A percentile compares a stretch with the other conserved stretches of the same genome.
These are phyloP conservation scores for Fusarium gaditjirri DNA, from an alignment of 2,329 filamentous ascomycete species.

Conservation along the genomic window DNA sequence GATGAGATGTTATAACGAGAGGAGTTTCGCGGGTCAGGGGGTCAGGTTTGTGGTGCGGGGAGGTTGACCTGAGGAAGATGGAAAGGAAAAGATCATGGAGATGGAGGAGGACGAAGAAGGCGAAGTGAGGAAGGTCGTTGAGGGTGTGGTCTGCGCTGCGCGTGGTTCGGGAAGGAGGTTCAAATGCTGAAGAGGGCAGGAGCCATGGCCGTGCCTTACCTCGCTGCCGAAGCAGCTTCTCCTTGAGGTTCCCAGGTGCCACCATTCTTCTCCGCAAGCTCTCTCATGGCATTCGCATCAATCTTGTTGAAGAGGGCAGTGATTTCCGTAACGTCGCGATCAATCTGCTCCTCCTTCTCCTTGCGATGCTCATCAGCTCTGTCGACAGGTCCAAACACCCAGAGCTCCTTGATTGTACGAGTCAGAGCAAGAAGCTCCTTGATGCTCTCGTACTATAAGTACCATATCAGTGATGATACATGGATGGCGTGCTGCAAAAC, in stretches of 20 bases:
- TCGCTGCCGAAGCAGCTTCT: neutral
- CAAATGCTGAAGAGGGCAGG: neutral
- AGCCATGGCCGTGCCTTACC: neutral
- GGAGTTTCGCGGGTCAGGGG: neutral
- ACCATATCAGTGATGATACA: neutral
- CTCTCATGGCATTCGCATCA: slow-evolving; percentile 49
- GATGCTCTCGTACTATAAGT: slow-evolving; percentile 53
- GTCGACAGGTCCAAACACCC: slow-evolving; percentile 57
- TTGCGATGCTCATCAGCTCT: slow-evolving; percentile 50
- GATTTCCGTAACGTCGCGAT: slow-evolving; percentile 51
- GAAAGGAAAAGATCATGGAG: neutral
- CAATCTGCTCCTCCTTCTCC: slow-evolving; percentile 51
- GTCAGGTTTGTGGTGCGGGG: neutral
- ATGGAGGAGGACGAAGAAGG: too few species aligned
- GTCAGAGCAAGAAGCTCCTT: slow-evolving; percentile 58
- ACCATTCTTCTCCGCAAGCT: slow-evolving; percentile 50
- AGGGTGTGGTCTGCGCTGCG: neutral
- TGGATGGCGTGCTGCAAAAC: neutral
- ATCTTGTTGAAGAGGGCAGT: slow-evolving; percentile 49
- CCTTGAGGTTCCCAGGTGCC: slow-evolving; percentile 51
- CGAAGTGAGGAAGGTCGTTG: neutral
- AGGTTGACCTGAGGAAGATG: neutral
- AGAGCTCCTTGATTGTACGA: slow-evolving; percentile 58
- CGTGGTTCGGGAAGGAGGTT: neutral
- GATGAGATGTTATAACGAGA: neutral